Base-by-base conservation (phyloP, 2,329 filamentous ascomycete genomes). In the Penicillium brevicompactum region DNA sequence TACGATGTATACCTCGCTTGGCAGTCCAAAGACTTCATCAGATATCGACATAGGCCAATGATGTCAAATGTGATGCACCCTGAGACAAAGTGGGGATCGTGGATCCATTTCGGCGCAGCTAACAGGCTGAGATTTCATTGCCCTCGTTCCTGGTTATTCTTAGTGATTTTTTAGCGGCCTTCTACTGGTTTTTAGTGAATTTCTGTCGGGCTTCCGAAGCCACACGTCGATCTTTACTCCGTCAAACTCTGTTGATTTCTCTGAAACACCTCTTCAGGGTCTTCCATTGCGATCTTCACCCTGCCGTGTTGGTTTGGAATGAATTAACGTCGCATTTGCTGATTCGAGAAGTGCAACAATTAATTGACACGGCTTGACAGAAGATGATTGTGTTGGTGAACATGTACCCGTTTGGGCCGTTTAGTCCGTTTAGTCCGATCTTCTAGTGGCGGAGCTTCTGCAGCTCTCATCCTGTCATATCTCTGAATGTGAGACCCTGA, bases 21-120 rank as follows among this genome's bases (percentile, higher is more conserved):
- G 24, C 24, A 8, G 24, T 8, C 24, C 5, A 27, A 27, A 27
- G 24, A 27, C 24, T 27, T 27, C 24, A 34, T 37, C 34, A 37
- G 34, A 37, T 37, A 37, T 46, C 5, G 43, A 10, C 14, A 34
- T 5, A 46, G 9, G 8, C n/a, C 24, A 42, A 41, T 48, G 21
- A 53, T 53, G 37, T 48, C 50, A 42, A 53, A n/a, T 27, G n/a
- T 18, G 32, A 6, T 47, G 37, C 31, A 18, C 22, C 43, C 49
- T 49, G 51, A 53, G 51, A 53, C 51, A 53, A 9, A 42, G 51
- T 53, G 51, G 51, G 42, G 45, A 37, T 24, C 37, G 37, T 53
- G 51, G 27, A 30, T 24, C 32, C 13, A 27, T 14, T 22, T 24
- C 6, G 38, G n/a, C 42, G 31, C 49, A 51, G 22, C 42, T 51